These are phyloP conservation scores for Aspergillus felis DNA, from an alignment of 2,329 filamentous ascomycete species.

Conservation along the genomic window DNA sequence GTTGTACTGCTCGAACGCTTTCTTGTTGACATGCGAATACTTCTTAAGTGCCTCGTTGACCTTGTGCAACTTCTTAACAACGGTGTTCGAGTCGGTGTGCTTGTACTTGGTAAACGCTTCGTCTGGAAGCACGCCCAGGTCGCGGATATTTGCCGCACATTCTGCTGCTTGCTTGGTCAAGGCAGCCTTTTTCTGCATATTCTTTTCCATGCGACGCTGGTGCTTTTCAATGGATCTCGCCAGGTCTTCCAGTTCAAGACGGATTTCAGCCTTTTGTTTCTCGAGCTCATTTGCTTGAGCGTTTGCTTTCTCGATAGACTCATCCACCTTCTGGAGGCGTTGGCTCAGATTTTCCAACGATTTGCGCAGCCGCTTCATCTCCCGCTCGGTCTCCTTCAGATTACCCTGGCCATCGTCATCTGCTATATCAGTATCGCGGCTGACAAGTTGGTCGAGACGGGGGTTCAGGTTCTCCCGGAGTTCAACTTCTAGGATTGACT, in stretches of 20 bases:
- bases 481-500: conserved; percentile 79
- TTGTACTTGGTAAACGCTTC: conserved; percentile 91
- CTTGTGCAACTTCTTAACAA: conserved; percentile 74
- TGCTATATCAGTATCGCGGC: conserved; percentile 64
- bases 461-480: conserved; percentile 84
- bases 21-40: conserved; percentile 98
- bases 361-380: conserved; percentile 73
- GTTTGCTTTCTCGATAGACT: conserved; percentile 60
- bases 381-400: conserved; percentile 73
- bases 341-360: conserved; percentile 62
- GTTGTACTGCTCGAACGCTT: conserved; percentile 98
- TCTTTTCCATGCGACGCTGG: conserved; percentile 88
- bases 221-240: conserved; percentile 75
- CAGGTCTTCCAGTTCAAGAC: conserved; percentile 70
- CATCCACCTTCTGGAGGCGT: conserved; percentile 71
- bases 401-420: conserved; percentile 59
- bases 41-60: conserved; percentile 93
- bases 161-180: conserved; percentile 74
- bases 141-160: conserved; percentile 82
- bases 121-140: conserved; percentile 87
- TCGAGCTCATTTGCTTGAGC: conserved; percentile 56
- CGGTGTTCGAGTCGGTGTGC: conserved; percentile 71
- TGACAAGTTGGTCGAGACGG: conserved; percentile 79
- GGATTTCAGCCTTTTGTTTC: conserved; percentile 58
- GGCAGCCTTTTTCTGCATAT: conserved; percentile 79